Conservation (phyloP, 345 rosid genomes). For the Bruguiera gymnorhiza region DNA sequence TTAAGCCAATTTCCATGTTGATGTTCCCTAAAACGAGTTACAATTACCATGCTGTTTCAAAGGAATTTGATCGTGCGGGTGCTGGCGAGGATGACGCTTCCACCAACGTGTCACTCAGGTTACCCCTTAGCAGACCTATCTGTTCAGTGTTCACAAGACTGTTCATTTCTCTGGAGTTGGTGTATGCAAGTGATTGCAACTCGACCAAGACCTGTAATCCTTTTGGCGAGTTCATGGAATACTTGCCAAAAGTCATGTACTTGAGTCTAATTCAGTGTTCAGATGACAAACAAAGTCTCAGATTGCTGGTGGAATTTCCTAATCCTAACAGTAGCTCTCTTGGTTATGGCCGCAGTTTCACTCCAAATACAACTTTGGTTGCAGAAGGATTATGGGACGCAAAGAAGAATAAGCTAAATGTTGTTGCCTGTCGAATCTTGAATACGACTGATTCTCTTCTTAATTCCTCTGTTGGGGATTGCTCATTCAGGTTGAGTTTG, state of each 20-base stretch:
- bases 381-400: conserved; percentile 38
- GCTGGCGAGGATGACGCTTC: neutral
- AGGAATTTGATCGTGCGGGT: conserved; percentile 7
- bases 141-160: conserved; percentile 13
- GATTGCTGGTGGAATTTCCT: conserved; percentile 25
- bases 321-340: conserved; percentile 6
- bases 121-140: conserved; percentile 13
- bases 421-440: conserved; percentile 32
- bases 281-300: conserved; percentile 13
- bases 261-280: conserved; percentile 26
- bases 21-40: conserved; percentile 27
- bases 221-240: conserved; percentile 13
- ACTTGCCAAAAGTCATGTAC: conserved; percentile 25
- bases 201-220: conserved; percentile 22
- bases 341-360: conserved; percentile 8
- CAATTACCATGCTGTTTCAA: conserved; percentile 12
- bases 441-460: conserved; percentile 1
- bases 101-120: neutral
- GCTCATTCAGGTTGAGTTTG: conserved; percentile 30
- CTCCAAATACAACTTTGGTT: conserved; percentile 23
- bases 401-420: conserved; percentile 20
- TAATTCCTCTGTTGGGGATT: conserved; percentile 24
- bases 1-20: conserved; percentile 26
- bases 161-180: neutral
- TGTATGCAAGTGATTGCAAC: conserved; percentile 20